Evolutionary conservation across 1,284 basidiomycete species (phyloP).

Genomic region (Apiotrichum akiyoshidainum): DNA sequence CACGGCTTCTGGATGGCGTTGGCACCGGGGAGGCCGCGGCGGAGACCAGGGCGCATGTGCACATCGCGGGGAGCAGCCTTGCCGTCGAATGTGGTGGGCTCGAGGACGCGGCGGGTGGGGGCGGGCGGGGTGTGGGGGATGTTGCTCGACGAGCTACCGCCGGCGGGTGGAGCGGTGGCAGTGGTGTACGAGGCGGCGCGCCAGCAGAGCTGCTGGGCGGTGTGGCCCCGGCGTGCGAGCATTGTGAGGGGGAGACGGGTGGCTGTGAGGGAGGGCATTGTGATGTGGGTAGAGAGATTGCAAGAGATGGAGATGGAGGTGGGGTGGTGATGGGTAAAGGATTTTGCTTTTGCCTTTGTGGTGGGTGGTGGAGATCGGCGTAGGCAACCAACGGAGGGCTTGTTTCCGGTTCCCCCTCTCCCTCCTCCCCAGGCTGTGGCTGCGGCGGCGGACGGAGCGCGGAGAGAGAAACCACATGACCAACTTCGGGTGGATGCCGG

Average conservation of each 20-base stretch:
- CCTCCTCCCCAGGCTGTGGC: too few species aligned
- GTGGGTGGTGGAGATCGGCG: too few species aligned
- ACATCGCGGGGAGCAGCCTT: conserved; percentile 35
- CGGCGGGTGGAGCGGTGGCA: conserved; percentile 3
- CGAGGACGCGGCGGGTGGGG: conserved; percentile 10
- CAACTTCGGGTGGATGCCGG: too few species aligned
- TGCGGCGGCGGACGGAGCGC: too few species aligned
- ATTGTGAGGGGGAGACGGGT: conserved; percentile 2
- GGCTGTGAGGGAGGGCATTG: neutral
- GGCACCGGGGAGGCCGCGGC: conserved; percentile 31
- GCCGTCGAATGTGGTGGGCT: conserved; percentile 33
- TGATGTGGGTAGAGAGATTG: too few species aligned
- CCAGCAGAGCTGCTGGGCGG: neutral
- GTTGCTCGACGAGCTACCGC: neutral
- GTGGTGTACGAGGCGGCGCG: conserved; percentile 5
- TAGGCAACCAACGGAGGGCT: too few species aligned
- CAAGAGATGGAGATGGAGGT: too few species aligned
- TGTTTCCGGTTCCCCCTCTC: too few species aligned
- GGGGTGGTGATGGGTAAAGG: too few species aligned
- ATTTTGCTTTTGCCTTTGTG: too few species aligned
- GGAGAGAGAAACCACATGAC: too few species aligned
- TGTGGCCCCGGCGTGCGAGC: conserved; percentile 3
- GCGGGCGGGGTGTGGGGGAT: conserved; percentile 8
- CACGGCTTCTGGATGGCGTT: conserved; percentile 8
- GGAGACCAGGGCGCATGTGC: conserved; percentile 31